Conservation (phyloP, 768 basidiomycete species). For the Podaxis mareebaensis region DNA sequence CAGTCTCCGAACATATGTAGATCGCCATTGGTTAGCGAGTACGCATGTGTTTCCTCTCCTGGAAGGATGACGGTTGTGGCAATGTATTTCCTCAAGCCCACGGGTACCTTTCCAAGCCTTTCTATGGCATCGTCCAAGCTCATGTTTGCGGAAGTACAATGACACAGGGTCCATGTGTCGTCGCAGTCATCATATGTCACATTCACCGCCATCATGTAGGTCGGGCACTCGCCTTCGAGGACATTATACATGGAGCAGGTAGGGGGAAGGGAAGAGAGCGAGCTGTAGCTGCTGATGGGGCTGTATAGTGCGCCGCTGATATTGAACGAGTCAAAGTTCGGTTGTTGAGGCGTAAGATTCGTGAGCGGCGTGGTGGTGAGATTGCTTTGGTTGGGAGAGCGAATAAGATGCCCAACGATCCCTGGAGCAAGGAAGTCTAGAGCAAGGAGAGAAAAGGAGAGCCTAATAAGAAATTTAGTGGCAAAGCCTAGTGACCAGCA, state of each 20-base stretch:
- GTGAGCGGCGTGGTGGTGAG: not conserved
- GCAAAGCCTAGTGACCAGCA: not conserved
- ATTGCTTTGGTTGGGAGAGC: not conserved
- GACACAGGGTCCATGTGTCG: constrained; percentile 27
- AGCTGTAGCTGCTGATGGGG: constrained; percentile 16
- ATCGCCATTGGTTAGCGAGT: constrained; percentile 32
- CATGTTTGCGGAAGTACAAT: constrained; percentile 29
- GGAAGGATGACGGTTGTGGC: constrained; percentile 24
- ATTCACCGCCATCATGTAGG: constrained; percentile 24
- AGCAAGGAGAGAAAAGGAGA: not conserved
- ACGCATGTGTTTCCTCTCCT: constrained; percentile 24
- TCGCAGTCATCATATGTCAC: constrained; percentile 31
- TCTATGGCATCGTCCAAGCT: constrained; percentile 26
- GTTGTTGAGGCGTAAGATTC: constrained; percentile 22
- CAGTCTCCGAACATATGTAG: constrained; percentile 31
- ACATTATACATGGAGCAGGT: constrained; percentile 17
- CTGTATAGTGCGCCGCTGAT: constrained; percentile 18
- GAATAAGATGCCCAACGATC: not conserved
- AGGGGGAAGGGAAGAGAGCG: constrained; percentile 19
- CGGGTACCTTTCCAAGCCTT: constrained; percentile 29
- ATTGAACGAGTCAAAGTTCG: constrained; percentile 18
- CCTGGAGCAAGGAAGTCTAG: not conserved
- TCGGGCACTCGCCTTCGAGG: constrained; percentile 23
- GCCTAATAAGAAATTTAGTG: not conserved
- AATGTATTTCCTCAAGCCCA: constrained; percentile 32